These are phyloP conservation scores for Xylaria grammica DNA, from an alignment of 495 filamentous ascomycete species.

Conservation along the genomic window DNA sequence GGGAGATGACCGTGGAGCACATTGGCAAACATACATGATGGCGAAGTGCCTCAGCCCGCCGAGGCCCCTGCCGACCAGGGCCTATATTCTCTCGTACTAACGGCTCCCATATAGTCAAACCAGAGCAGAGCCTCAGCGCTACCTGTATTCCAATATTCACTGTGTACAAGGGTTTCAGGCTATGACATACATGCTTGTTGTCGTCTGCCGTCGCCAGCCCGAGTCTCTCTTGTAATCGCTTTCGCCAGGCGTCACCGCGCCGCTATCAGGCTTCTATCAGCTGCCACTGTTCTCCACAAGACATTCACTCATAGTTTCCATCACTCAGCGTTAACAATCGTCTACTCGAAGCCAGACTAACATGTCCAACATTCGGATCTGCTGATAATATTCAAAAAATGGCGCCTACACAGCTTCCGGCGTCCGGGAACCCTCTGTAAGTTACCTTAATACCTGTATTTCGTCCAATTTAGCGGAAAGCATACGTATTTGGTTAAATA, in stretches of 20 bases:
- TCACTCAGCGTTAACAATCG: too few species aligned
- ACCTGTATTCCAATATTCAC: too few species aligned
- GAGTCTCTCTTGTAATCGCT: not conserved
- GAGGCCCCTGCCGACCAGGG: too few species aligned
- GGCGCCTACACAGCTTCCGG: conserved; percentile 59
- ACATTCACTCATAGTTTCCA: too few species aligned
- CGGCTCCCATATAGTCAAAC: too few species aligned
- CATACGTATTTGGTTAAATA: not conserved
- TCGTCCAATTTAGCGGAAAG: not conserved
- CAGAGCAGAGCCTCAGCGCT: too few species aligned
- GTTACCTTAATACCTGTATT: conserved; percentile 32
- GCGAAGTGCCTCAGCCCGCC: too few species aligned
- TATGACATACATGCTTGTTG: too few species aligned
- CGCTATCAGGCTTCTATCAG: not conserved
- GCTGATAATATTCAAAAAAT: conserved; percentile 34
- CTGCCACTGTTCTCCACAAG: not conserved
- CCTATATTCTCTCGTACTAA: too few species aligned
- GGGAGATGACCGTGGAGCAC: too few species aligned
- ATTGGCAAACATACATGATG: too few species aligned
- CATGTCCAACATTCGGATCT: not conserved
- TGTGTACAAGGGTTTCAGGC: too few species aligned
- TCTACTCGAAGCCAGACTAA: not conserved
- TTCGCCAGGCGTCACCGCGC: not conserved
- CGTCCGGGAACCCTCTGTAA: conserved; percentile 60
- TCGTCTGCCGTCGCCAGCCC: not conserved